phyloP scores from a whole-genome alignment of 2,329 filamentous ascomycete species.

The Paecilomyces dactylethromorphus region DNA sequence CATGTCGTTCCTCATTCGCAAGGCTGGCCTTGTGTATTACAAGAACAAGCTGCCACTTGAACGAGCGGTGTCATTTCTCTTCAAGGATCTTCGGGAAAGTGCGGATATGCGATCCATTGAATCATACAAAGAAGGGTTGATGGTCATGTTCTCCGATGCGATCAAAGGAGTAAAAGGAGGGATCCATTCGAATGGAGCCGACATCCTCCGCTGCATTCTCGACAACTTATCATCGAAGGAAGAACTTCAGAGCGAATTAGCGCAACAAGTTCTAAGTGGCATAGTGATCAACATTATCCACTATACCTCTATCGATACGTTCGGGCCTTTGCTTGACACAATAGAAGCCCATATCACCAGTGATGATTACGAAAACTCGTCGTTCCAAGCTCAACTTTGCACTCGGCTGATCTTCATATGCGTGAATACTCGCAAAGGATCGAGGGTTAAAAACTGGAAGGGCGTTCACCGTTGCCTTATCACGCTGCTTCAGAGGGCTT shows the following conservation, averaged over 20 bases:
- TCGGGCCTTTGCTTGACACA: slow-evolving; percentile 59
- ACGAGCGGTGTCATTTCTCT: slow-evolving; percentile 64
- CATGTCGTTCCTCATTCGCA: slow-evolving; percentile 86
- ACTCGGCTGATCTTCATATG: slow-evolving; percentile 52
- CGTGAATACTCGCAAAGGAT: slow-evolving; percentile 71
- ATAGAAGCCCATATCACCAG: slow-evolving; percentile 48
- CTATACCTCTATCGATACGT: slow-evolving; percentile 67
- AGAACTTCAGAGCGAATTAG: slow-evolving; percentile 19
- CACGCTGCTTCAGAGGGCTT: slow-evolving; percentile 42
- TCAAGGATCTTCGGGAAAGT: slow-evolving; percentile 54
- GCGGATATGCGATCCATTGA: slow-evolving; percentile 27
- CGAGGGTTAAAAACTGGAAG: slow-evolving; percentile 67
- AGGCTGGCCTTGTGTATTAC: slow-evolving; percentile 71
- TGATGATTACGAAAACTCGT: slow-evolving; percentile 26
- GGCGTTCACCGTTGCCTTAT: slow-evolving; percentile 53
- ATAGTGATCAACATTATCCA: slow-evolving; percentile 77
- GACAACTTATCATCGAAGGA: slow-evolving; percentile 23
- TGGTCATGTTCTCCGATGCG: slow-evolving; percentile 86
- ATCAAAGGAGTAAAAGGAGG: slow-evolving; percentile 56
- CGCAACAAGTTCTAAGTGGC: slow-evolving; percentile 63
- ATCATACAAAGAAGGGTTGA: slow-evolving; percentile 78
- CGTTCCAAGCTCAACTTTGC: slow-evolving; percentile 34
- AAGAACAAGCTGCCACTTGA: slow-evolving; percentile 64
- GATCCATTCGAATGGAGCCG: slow-evolving; percentile 51
- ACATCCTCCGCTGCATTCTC: slow-evolving; percentile 48